Evolutionary conservation across 2,329 filamentous ascomycete genomes (phyloP), one percentile per base, ranked within the genome.

Genomic region (Botrytis deweyae): DNA sequence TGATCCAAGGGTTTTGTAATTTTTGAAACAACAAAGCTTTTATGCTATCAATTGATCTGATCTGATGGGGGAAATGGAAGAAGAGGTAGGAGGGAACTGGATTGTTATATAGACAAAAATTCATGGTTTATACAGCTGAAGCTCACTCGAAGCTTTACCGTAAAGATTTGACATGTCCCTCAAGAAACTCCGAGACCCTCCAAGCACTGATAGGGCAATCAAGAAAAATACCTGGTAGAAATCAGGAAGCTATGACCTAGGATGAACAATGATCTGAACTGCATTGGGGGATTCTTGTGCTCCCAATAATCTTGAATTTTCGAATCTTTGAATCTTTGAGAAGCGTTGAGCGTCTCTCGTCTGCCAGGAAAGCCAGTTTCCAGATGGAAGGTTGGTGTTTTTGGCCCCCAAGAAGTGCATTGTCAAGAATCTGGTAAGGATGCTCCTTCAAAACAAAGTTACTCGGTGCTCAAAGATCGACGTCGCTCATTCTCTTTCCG

Each of bases 11-110:
- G 69, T 65, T 71, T 65, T 64, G 25, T 65, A 14, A 22, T 64
- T 72, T 59, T 72, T 64, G 63, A 72, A 59, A 59, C 70, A 72
- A 71, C 59, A 67, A 72, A 72, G 64, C 70, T 67, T 68, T 72
- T 72, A 72, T 72, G 70, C 62, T 68, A 22, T 72, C 25, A 58
- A 52, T 67, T 59, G 20, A 49, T 36, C 10, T 55, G 44, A 38
- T 29, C 52, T 29, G 52, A 29, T 55, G 52, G 46, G 49, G 29
- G 38, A 36, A 42, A 10, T 7, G 33, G 18, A 38, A 36, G 55
- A 59, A 36, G 40, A 18, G 36, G 52, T 16, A 29, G 52, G 52
- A 29, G 52, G 52, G n/a, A 25, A 29, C 5, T 36, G 14, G n/a
- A 42, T 42, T 64, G 40, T 59, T 71, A 71, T 71, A 64, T 44